Conservation (phyloP, 208 protist species). For the Crithidia fasciculata region DNA sequence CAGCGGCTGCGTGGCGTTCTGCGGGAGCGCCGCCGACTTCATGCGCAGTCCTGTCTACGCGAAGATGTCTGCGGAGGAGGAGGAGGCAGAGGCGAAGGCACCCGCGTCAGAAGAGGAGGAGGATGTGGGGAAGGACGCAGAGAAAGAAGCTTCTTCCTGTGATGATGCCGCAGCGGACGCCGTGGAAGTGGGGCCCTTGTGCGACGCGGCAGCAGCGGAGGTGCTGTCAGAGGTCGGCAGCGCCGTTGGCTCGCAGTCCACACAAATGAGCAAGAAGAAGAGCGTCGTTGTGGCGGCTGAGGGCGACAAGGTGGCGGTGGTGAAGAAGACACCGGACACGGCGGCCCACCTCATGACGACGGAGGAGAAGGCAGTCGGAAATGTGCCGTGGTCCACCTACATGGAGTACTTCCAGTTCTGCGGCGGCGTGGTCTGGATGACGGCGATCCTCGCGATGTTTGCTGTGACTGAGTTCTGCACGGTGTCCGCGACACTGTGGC, state of each 20-base stretch:
- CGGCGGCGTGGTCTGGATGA: conserved; percentile 47
- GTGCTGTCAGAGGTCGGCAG: no score
- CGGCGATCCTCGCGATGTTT: conserved; percentile 57
- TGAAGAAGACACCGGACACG: neutral
- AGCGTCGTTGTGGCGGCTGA: no score
- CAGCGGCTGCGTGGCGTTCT: conserved; percentile 42
- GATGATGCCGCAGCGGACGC: no score
- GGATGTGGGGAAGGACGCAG: no score
- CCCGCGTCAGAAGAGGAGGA: no score
- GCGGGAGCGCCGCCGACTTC: conserved; percentile 30
- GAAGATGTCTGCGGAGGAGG: conserved; percentile 25
- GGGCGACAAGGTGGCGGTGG: neutral
- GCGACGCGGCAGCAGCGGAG: no score
- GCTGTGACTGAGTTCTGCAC: conserved; percentile 52
- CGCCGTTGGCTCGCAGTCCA: no score
- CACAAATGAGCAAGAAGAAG: no score
- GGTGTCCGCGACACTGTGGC: conserved; percentile 55
- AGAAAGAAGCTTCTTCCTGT: no score
- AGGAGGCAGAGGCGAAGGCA: neutral
- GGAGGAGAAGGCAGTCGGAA: conserved; percentile 59
- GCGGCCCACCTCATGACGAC: conserved; percentile 38
- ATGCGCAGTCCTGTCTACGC: conserved; percentile 39
- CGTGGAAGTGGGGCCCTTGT: no score
- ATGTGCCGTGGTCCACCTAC: conserved; percentile 68
- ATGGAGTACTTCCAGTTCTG: conserved; percentile 52